Evolutionary conservation across 768 basidiomycete species (phyloP).

Genomic region (Boletellus emodensis): DNA sequence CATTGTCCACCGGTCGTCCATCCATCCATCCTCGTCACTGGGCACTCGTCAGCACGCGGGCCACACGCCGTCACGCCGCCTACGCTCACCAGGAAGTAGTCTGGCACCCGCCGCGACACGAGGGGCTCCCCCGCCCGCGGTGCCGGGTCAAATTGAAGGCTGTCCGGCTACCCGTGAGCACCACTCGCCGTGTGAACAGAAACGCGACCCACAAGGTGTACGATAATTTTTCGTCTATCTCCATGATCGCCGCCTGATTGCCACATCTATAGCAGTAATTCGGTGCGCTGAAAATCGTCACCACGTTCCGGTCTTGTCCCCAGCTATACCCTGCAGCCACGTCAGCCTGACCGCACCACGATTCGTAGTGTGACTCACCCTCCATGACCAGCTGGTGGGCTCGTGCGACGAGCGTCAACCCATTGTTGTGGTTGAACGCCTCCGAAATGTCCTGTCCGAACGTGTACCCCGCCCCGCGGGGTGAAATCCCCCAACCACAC

Average conservation of each 20-base stretch:
- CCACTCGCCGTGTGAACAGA: not conserved
- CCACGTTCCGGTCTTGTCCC: slow-evolving; percentile 99
- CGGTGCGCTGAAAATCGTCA: slow-evolving; percentile 98
- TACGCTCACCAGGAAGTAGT: slow-evolving; percentile 81
- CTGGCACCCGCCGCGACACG: slow-evolving; percentile 91
- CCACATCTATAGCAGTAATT: slow-evolving; percentile 99
- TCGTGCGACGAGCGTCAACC: slow-evolving; percentile 89
- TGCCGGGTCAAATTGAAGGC: slow-evolving; percentile 99
- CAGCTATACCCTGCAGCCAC: slow-evolving; percentile 73
- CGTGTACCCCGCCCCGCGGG: slow-evolving; percentile 97
- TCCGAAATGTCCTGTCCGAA: slow-evolving; percentile 99
- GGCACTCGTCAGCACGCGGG: not conserved
- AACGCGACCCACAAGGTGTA: slow-evolving; percentile 75
- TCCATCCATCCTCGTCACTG: slow-evolving; percentile 22
- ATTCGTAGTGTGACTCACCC: slow-evolving; percentile 47
- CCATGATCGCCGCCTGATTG: slow-evolving; percentile 99
- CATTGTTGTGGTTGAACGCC: slow-evolving; percentile 99
- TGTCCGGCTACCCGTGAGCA: slow-evolving; percentile 30
- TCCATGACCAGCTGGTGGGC: slow-evolving; percentile 98
- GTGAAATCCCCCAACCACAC: slow-evolving; percentile 99
- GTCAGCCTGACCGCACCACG: slow-evolving; percentile 6
- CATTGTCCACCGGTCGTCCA: slow-evolving; percentile 9
- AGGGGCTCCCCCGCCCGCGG: slow-evolving; percentile 98
- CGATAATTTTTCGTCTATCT: slow-evolving; percentile 97
- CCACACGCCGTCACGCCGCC: slow-evolving; percentile 36